Percentiles rank a stretch among this genome's conserved stretches.
These are phyloP conservation scores for Saturnispora gosingensis DNA, from an alignment of 805 yeast genomes.

Conservation along the genomic window DNA sequence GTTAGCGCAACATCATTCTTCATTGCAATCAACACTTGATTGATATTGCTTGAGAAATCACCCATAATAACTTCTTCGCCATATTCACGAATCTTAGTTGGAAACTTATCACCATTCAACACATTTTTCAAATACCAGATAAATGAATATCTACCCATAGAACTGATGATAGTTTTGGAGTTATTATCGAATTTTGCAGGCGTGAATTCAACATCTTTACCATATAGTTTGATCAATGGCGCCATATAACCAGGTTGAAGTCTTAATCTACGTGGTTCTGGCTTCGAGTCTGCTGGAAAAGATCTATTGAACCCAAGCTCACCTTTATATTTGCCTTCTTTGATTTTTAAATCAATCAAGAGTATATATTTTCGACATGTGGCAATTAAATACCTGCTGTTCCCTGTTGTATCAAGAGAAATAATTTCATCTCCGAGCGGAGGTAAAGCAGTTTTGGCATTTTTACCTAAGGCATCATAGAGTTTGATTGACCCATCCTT, in stretches of 20 bases:
- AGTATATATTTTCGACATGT: constrained; percentile 68
- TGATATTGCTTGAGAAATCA: constrained; percentile 66
- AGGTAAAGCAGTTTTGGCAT: constrained; percentile 73
- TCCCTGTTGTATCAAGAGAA: constrained; percentile 63
- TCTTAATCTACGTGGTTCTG: constrained; percentile 58
- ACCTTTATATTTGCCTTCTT: constrained; percentile 52
- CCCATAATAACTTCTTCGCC: constrained; percentile 59
- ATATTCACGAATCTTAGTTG: constrained; percentile 59
- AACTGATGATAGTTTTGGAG: constrained; percentile 32
- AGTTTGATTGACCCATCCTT: constrained; percentile 66
- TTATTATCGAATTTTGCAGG: constrained; percentile 74
- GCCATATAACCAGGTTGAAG: constrained; percentile 67
- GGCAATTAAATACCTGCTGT: constrained; percentile 75
- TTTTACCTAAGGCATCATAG: constrained; percentile 61
- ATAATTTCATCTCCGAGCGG: constrained; percentile 70
- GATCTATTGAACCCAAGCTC: constrained; percentile 53
- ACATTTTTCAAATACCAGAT: constrained; percentile 68
- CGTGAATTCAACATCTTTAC: constrained; percentile 48
- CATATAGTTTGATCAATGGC: constrained; percentile 44
- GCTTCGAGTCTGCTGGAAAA: constrained; percentile 56
- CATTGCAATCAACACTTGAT: constrained; percentile 62
- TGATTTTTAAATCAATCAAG: constrained; percentile 57
- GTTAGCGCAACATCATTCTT: constrained; percentile 72
- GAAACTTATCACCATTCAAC: constrained; percentile 39
- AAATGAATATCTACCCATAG: constrained; percentile 51